These are phyloP conservation scores for Ascochyta koolunga DNA, from an alignment of 2,329 filamentous ascomycete genomes.

Conservation along the genomic window DNA sequence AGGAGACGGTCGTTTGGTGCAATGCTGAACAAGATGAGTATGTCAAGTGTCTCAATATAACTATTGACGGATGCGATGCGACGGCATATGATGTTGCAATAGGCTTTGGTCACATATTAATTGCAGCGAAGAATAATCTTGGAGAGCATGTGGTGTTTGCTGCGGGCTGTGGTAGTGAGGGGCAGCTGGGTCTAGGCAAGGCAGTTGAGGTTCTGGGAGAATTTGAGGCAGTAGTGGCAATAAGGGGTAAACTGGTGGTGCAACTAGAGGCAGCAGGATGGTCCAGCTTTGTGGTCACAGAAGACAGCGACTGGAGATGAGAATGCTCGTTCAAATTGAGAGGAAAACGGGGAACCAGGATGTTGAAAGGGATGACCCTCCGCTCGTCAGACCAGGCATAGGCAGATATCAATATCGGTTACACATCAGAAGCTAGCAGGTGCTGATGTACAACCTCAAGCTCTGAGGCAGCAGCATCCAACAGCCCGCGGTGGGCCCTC, in stretches of 20 bases:
- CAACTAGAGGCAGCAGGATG: slow-evolving; percentile 33
- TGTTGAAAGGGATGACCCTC: not conserved
- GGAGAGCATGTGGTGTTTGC: slow-evolving; percentile 27
- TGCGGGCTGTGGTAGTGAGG: slow-evolving; percentile 31
- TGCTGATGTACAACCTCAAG: not conserved
- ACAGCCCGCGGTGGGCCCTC: slow-evolving; percentile 1
- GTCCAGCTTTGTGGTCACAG: slow-evolving; percentile 31
- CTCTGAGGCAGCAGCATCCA: not conserved
- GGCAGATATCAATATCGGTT: not conserved
- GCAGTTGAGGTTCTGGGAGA: slow-evolving; percentile 18
- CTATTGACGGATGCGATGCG: slow-evolving; percentile 27
- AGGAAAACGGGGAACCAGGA: not conserved
- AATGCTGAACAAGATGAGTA: slow-evolving; percentile 35
- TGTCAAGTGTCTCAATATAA: slow-evolving; percentile 31
- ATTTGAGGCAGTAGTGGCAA: slow-evolving; percentile 28
- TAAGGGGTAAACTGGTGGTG: slow-evolving; percentile 26
- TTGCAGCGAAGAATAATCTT: slow-evolving; percentile 23
- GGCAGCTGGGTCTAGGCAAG: slow-evolving; percentile 30
- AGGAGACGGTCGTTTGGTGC: slow-evolving; percentile 1
- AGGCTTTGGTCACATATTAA: slow-evolving; percentile 37
- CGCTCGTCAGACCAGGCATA: not conserved
- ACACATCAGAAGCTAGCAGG: not conserved
- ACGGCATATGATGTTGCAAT: slow-evolving; percentile 33
- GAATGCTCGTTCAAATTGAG: not conserved
- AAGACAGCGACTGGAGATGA: not conserved